Evolutionary conservation across 306 rosid genomes (phyloP).

Genomic region (Oemleria cerasiformis): DNA sequence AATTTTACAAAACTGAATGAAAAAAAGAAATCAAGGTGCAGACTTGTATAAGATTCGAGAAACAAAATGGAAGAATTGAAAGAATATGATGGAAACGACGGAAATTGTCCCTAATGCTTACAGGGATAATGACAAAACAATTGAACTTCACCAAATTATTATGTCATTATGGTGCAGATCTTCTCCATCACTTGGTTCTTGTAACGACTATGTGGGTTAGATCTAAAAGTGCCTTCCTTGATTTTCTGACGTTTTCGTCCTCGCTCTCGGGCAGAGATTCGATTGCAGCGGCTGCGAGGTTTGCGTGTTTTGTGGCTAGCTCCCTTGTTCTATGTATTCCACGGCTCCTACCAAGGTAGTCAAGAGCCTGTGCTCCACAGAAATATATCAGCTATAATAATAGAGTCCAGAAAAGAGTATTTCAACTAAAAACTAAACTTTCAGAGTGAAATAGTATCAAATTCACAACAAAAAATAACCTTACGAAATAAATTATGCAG

Average conservation of each 20-base stretch:
- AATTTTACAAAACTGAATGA: not conserved
- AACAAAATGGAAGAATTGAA: constrained; percentile 9
- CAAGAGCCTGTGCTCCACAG: constrained; percentile 59
- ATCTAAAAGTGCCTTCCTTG: constrained; percentile 84
- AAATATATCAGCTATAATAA: not conserved
- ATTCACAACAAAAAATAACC: constrained; percentile 5
- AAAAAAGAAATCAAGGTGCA: not conserved
- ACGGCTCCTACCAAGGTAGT: constrained; percentile 77
- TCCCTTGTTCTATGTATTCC: constrained; percentile 86
- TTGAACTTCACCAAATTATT: not conserved
- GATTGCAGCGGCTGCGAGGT: constrained; percentile 79
- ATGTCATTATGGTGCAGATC: constrained; percentile 1
- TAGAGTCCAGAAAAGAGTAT: not conserved
- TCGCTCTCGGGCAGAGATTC: constrained; percentile 69
- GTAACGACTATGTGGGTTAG: constrained; percentile 78
- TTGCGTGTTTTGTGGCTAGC: constrained; percentile 80
- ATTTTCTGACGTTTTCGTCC: constrained; percentile 68
- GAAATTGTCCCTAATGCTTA: constrained; percentile 9
- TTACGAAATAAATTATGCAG: not conserved
- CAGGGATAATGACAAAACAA: not conserved
- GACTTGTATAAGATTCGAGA: not conserved
- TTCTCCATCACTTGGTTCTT: constrained; percentile 62
- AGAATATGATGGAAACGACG: constrained; percentile 4
- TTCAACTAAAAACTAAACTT: not conserved
- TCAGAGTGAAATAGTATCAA: not conserved